Percentiles rank a stretch among this genome's conserved stretches.
Conservation (phyloP, 1,284 basidiomycete genomes). For the Marasmius oreades region DNA sequence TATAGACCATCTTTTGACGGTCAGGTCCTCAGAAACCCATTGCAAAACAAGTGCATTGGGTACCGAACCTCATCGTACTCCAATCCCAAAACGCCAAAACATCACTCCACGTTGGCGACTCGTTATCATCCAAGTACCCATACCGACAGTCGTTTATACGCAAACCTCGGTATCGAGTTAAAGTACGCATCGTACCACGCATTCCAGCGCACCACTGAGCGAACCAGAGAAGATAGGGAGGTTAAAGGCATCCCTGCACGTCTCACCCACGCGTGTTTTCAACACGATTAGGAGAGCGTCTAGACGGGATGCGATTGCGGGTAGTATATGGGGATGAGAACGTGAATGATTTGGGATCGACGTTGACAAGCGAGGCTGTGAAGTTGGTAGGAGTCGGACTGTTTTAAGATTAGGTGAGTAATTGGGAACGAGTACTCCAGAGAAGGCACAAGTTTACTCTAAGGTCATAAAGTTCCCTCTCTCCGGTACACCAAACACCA, state of each 20-base stretch:
- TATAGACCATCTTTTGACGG: too few relatives aligned
- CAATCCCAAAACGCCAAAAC: not conserved
- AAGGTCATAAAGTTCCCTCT: constrained; percentile 4
- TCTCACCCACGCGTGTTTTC: constrained; percentile 4
- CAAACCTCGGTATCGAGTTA: not conserved
- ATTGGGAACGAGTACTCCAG: not conserved
- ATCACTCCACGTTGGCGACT: not conserved
- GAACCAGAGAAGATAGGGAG: not conserved
- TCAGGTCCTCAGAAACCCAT: too few relatives aligned
- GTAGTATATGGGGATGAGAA: not conserved
- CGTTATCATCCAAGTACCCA: constrained; percentile 1
- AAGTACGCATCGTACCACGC: not conserved
- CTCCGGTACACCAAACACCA: constrained; percentile 6
- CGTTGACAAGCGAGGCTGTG: not conserved
- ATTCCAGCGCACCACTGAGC: not conserved
- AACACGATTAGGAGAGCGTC: constrained; percentile 2
- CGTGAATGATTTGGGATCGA: not conserved
- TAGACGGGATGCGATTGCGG: not conserved
- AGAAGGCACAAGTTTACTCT: not conserved
- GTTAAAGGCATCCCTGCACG: not conserved
- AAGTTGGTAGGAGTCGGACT: constrained; percentile 4
- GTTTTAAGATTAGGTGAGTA: not conserved
- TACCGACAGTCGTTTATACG: not conserved
- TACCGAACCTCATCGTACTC: too few relatives aligned
- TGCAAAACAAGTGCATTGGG: too few relatives aligned